Percentiles rank a stretch among this genome's conserved stretches.
phyloP scores from a whole-genome alignment of 1,284 basidiomycete species.

The Porogramme epimiltina region DNA sequence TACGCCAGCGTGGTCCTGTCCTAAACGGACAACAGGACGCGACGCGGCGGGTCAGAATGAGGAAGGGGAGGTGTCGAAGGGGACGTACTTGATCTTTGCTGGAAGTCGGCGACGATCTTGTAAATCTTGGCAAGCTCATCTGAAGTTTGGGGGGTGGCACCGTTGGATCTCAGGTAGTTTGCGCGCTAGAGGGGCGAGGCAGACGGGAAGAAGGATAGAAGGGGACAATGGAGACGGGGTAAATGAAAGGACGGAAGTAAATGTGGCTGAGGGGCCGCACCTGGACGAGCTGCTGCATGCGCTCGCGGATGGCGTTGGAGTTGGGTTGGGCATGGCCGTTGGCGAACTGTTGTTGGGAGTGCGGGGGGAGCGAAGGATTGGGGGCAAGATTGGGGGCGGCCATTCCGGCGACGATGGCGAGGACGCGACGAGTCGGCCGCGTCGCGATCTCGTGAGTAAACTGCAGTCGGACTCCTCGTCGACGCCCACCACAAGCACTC shows the following conservation, averaged over 20 bases:
- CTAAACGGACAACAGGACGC: too few relatives aligned
- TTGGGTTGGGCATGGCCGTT: conserved; percentile 21
- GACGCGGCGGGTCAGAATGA: too few relatives aligned
- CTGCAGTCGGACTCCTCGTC: conserved; percentile 3
- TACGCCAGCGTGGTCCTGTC: conserved; percentile 17
- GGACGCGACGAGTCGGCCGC: conserved; percentile 22
- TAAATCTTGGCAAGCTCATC: conserved; percentile 37
- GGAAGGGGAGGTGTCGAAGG: neutral
- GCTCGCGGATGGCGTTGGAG: conserved; percentile 26
- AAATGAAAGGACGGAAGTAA: neutral
- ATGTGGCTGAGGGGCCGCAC: conserved; percentile 16
- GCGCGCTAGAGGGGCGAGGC: conserved; percentile 31
- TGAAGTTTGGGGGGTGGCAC: conserved; percentile 37
- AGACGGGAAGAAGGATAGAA: neutral
- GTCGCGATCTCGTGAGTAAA: conserved; percentile 27
- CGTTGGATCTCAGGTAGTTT: conserved; percentile 32
- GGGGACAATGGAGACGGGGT: neutral
- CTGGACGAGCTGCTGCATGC: conserved; percentile 29
- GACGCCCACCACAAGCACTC: conserved; percentile 1
- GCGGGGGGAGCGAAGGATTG: conserved; percentile 13
- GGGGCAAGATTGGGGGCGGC: conserved; percentile 31
- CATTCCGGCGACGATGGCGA: conserved; percentile 26
- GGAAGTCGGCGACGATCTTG: conserved; percentile 31
- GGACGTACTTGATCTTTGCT: conserved; percentile 24
- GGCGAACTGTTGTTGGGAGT: conserved; percentile 20